Conservation (phyloP, 164 flowering plant species). For the Tetrastigma voinierianum region DNA sequence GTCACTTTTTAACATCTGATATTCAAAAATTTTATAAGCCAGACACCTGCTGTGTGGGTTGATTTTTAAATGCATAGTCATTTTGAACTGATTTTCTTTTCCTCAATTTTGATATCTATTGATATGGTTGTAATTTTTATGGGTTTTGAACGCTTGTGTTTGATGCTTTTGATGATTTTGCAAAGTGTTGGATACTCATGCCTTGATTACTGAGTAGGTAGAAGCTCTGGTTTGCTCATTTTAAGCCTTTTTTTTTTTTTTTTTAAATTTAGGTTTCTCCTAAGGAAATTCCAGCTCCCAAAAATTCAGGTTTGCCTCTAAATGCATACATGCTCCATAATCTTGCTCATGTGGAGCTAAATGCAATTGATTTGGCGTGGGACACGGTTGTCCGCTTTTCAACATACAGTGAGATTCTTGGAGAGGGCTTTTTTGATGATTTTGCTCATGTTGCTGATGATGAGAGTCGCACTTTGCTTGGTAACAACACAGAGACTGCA, state of each 20-base stretch:
- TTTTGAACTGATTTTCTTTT: too few species aligned
- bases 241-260: not conserved
- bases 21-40: too few species aligned
- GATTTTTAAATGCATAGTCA: too few species aligned
- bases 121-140: too few species aligned
- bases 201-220: not conserved
- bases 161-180: not conserved
- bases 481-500: constrained; percentile 89
- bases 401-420: constrained; percentile 59
- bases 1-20: too few species aligned
- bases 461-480: constrained; percentile 93
- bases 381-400: constrained; percentile 98
- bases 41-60: too few species aligned
- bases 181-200: not conserved
- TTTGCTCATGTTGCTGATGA: constrained; percentile 98
- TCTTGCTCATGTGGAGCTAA: constrained; percentile 97
- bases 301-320: constrained; percentile 82
- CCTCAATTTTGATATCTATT: too few species aligned
- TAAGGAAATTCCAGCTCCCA: constrained; percentile 91
- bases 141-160: too few species aligned
- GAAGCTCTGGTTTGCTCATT: not conserved
- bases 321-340: constrained; percentile 95
- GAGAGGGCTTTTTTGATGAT: constrained; percentile 83
- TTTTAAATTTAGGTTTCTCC: constrained; percentile 61
- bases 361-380: constrained; percentile 98